Evolutionary conservation across 1,139 yeast species (phyloP), one percentile per base, ranked within the genome.

Genomic region (Maudiozyma humilis): DNA sequence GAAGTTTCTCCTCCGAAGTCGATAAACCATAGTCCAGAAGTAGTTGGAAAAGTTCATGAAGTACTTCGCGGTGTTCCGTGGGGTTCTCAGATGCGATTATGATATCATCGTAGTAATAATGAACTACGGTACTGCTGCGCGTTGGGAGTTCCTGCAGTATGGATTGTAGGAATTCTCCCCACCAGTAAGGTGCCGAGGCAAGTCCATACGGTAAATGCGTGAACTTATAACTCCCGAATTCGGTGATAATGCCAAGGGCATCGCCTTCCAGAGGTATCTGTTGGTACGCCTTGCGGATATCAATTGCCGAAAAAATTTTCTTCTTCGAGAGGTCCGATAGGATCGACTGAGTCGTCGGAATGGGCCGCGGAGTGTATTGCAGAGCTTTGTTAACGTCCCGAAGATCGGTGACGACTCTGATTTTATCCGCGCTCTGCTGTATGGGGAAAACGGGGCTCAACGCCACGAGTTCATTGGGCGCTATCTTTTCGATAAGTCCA

Each of bases 201-300:
- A 38, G 13, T 1, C 42, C 41, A 30, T 32, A 37, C 12, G 33
- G 38, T 2, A 37, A n/a, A 2, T 35, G 33, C 12, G 32, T 33
- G 23, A 38, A 32, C 14, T 16, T 4, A 17, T 10, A 42, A 17
- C 13, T 30, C 2, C 44, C 36, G 15, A 19, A 27, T 14, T 42
- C 42, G 1, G 38, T 42, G 2, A 38, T 27, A 23, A 42, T 25
- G 1, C 44, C 44, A 2, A 42, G 15, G 16, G n/a, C 16, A 23
- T 31, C 41, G 3, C 44, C 44, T 10, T 6, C 27, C 2, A 42
- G 8, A 2, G 44, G 42, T 1, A 38, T 6, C 27, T 42, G 42
- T 17, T 32, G 42, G 29, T 42, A 42, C 3, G 41, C 44, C 7
- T 38, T 38, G 17, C 42, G 6, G 3, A 42, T 42, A 32, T 38